Percentiles rank a stretch among this genome's conserved stretches.
Evolutionary conservation across 2,329 filamentous ascomycete species (phyloP).

Genomic region (Dryadomyces quercivorus): DNA sequence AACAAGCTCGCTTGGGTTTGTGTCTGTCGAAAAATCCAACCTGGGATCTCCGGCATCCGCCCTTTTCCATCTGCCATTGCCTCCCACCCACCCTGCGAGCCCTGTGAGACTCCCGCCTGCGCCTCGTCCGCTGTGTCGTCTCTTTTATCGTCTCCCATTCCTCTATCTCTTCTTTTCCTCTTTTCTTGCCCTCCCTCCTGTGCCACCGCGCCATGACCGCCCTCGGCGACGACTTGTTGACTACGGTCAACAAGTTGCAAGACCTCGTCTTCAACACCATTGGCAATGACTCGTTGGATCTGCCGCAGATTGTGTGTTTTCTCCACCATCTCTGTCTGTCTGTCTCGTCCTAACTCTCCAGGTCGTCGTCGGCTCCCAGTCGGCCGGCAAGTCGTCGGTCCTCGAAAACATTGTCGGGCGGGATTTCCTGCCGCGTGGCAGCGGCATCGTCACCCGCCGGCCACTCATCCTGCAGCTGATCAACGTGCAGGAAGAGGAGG

Average conservation of each 20-base stretch:
- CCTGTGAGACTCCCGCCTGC: too few relatives aligned
- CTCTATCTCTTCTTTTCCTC: too few relatives aligned
- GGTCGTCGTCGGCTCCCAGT: constrained; percentile 98
- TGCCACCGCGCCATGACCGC: constrained; percentile 56
- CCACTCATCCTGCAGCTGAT: constrained; percentile 96
- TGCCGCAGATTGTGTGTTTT: constrained; percentile 84
- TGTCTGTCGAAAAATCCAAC: neutral
- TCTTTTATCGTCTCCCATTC: neutral
- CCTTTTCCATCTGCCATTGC: too few relatives aligned
- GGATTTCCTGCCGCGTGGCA: constrained; percentile 92
- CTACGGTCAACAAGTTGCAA: constrained; percentile 95
- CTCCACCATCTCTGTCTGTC: neutral
- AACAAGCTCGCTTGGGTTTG: neutral
- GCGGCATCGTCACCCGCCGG: constrained; percentile 88
- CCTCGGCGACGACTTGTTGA: constrained; percentile 88
- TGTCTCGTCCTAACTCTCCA: constrained; percentile 23
- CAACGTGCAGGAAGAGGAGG: constrained; percentile 73
- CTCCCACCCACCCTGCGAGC: too few relatives aligned
- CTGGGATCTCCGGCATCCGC: too few relatives aligned
- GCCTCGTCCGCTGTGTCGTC: neutral
- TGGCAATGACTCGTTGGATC: constrained; percentile 92
- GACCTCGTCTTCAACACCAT: constrained; percentile 99
- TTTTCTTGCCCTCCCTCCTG: too few relatives aligned
- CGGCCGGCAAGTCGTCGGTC: constrained; percentile 94
- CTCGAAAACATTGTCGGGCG: constrained; percentile 97